A percentile compares a stretch with the other conserved stretches of the same genome.
phyloP scores from a whole-genome alignment of 768 basidiomycete genomes.

The Russula vinacea region DNA sequence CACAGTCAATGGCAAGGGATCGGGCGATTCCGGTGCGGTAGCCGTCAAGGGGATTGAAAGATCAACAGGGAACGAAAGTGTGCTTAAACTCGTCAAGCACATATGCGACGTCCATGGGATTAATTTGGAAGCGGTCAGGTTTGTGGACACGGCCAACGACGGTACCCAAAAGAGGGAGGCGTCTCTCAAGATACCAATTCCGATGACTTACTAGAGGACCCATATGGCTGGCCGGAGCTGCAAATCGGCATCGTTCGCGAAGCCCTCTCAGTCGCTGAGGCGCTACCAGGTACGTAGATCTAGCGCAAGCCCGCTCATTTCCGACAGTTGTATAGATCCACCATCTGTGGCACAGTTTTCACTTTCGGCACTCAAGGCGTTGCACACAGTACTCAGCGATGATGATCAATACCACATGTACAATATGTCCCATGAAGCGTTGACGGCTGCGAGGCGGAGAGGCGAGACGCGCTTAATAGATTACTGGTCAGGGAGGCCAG shows the following conservation, averaged over 20 bases:
- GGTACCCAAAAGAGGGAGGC: slow-evolving; percentile 11
- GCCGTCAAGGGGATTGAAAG: slow-evolving; percentile 73
- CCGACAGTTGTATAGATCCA: slow-evolving; percentile 55
- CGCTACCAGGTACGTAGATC: slow-evolving; percentile 71
- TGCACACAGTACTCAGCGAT: slow-evolving; percentile 64
- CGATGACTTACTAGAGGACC: slow-evolving; percentile 44
- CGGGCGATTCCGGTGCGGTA: slow-evolving; percentile 51
- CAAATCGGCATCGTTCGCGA: slow-evolving; percentile 93
- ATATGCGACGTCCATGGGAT: slow-evolving; percentile 80
- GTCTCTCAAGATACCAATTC: slow-evolving; percentile 40
- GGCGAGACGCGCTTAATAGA: slow-evolving; percentile 68
- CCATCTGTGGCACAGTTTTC: slow-evolving; percentile 82
- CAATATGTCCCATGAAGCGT: slow-evolving; percentile 64
- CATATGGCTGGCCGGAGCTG: slow-evolving; percentile 91
- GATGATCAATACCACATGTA: slow-evolving; percentile 81
- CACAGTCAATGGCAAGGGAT: slow-evolving; percentile 41
- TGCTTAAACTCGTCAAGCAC: slow-evolving; percentile 71
- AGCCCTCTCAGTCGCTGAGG: slow-evolving; percentile 86
- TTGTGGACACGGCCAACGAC: slow-evolving; percentile 36
- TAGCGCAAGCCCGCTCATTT: background rate
- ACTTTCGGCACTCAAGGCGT: slow-evolving; percentile 76
- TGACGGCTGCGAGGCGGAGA: slow-evolving; percentile 71
- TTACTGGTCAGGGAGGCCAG: slow-evolving; percentile 84
- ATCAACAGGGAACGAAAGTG: slow-evolving; percentile 73
- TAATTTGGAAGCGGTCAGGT: slow-evolving; percentile 65